Conservation (phyloP, 2,329 filamentous ascomycete genomes). For the Talaromyces sp. region DNA sequence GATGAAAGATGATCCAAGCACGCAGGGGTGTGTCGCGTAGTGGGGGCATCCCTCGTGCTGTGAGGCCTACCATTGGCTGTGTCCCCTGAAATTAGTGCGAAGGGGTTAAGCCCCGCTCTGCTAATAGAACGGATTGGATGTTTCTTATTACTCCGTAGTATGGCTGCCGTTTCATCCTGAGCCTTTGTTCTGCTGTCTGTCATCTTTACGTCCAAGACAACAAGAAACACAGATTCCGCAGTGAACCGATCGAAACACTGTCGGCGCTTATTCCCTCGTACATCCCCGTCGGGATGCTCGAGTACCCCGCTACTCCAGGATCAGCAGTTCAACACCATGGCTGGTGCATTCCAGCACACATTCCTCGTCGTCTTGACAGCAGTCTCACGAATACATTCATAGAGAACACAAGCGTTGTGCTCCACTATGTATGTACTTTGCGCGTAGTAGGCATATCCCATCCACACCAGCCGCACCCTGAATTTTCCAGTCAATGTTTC, state of each 20-base stretch:
- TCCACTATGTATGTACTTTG: too few relatives aligned
- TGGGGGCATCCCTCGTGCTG: neutral
- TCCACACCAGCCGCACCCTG: neutral
- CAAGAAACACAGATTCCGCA: neutral
- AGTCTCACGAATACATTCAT: too few relatives aligned
- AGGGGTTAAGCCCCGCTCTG: neutral
- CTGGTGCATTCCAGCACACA: neutral
- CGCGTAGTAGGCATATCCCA: too few relatives aligned
- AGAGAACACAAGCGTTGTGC: too few relatives aligned
- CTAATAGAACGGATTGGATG: neutral
- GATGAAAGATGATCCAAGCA: neutral
- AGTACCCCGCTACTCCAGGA: neutral
- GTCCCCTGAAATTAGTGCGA: neutral
- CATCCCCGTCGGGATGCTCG: too few relatives aligned
- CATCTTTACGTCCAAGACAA: neutral
- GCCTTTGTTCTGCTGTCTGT: neutral
- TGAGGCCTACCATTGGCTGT: neutral
- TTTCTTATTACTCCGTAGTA: neutral
- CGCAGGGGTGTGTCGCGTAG: neutral
- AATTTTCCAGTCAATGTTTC: neutral
- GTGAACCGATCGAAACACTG: neutral
- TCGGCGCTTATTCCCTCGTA: neutral
- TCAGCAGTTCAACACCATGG: neutral
- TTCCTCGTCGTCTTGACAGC: neutral
- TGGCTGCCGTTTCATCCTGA: neutral